Base-by-base conservation (phyloP, 345 rosid species). In the Eucalyptus microcorys region DNA sequence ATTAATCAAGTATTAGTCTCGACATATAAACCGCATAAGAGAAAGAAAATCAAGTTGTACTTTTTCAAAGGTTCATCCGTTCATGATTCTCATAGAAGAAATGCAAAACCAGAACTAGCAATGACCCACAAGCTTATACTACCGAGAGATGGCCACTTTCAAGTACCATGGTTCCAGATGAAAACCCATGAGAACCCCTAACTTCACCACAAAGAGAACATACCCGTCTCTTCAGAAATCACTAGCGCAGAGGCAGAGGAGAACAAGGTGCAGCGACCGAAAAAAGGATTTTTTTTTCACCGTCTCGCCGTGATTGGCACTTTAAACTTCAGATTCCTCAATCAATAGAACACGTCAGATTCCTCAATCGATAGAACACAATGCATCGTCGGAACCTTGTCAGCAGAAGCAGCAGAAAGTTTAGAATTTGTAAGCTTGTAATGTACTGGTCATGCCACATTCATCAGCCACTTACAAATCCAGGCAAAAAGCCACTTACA, bases 221-320 rank as follows among this genome's bases (percentile, higher is more conserved):
- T 52, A 19, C 57, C 24, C 57, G 34, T 64, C 71, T 64, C 34
- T n/a, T 61, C 8, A 6, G 34, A 13, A 61, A 61, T 61, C n/a
- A 8, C 32, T 3, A 30, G 19, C 3, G 3, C 6, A 16, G 37
- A 30, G 71, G 71, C 37, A 64, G 37, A 30, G 17, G 71, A 64
- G 37, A 64, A 64, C 37, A 14, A 30, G 3, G 71, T 30, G 71
- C 15, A 61, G 34, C 34, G 5, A 22, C 59, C 10, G 9, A 0
- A 61, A 61, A 30, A 30, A 2, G 5, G 34, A 30, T 5, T 6
- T 61, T 14, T 14, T 30, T 14, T 30, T 14, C 17, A 30, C 17
- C 3, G 3, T 64, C 9, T 30, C 1, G n/a, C 34, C 37, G 0
- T 30, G 37, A 30, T 0, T 30, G 19, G 34, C 71, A 64, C 37